A percentile compares a stretch with the other conserved stretches of the same genome.
Evolutionary conservation across 495 filamentous ascomycete genomes (phyloP).

Genomic region (Lasiosphaeria hispida): DNA sequence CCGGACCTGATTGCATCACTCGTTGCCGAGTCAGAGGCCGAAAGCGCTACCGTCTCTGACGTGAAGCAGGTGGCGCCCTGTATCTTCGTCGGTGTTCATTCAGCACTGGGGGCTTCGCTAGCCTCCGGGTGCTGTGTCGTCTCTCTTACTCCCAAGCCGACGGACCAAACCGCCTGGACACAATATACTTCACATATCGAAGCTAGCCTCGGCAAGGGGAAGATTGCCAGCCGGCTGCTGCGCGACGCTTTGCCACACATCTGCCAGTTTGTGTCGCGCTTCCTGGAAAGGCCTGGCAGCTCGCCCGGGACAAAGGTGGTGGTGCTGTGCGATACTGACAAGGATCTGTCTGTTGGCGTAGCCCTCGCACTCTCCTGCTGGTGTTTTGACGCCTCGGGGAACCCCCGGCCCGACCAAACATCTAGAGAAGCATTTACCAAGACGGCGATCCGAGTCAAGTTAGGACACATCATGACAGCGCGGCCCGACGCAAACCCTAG

Average conservation of each 20-base stretch:
- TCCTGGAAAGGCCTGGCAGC: conserved; percentile 13
- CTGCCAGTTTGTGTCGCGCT: conserved; percentile 43
- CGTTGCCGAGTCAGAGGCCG: conserved; percentile 30
- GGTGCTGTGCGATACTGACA: conserved; percentile 42
- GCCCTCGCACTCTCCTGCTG: conserved; percentile 49
- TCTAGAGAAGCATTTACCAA: conserved; percentile 58
- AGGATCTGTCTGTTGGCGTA: conserved; percentile 44
- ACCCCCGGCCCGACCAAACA: conserved; percentile 15
- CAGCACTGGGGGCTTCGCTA: conserved; percentile 15
- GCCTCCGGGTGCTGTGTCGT: conserved; percentile 23
- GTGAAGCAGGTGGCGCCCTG: conserved; percentile 36
- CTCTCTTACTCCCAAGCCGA: conserved; percentile 34
- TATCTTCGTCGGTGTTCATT: conserved; percentile 33
- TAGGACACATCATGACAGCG: conserved; percentile 74
- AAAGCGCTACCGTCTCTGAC: conserved; percentile 20
- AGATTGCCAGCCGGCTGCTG: conserved; percentile 72
- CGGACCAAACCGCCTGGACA: conserved; percentile 31
- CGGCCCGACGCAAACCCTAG: conserved; percentile 75
- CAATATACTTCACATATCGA: conserved; percentile 48
- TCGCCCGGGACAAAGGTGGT: conserved; percentile 25
- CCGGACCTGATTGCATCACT: conserved; percentile 60
- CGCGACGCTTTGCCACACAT: conserved; percentile 61
- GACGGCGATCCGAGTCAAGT: conserved; percentile 66
- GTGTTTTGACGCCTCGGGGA: conserved; percentile 37
- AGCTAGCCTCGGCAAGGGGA: conserved; percentile 62